These are phyloP conservation scores for Pseudogymnoascus sp. DNA, from an alignment of 2,329 filamentous ascomycete genomes.

Conservation along the genomic window DNA sequence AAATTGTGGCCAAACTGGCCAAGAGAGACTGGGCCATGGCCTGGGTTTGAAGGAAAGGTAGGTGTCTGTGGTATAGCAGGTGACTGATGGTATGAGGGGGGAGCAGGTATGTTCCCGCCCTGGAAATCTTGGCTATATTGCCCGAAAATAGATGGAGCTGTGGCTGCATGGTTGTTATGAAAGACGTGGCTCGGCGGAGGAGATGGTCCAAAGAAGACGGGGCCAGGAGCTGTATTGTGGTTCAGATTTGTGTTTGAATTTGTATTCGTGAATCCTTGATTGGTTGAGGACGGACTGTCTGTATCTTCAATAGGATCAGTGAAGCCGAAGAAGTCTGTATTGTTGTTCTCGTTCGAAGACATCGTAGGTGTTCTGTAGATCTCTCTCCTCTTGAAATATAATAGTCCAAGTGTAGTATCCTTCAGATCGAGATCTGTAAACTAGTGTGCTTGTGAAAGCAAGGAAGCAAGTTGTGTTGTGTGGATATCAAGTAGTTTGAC, in stretches of 20 bases:
- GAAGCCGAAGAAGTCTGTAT: conserved; percentile 3
- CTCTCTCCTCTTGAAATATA: neutral
- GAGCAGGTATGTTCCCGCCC: neutral
- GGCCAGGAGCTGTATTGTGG: neutral
- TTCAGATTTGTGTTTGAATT: neutral
- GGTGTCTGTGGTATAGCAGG: neutral
- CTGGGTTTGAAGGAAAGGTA: neutral
- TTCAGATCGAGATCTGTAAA: neutral
- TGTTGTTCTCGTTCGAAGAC: neutral
- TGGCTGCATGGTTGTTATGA: neutral
- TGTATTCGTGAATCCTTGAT: neutral
- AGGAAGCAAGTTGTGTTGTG: neutral
- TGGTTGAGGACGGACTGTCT: neutral
- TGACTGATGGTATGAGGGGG: neutral
- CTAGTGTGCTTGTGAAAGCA: neutral
- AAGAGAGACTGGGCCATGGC: neutral
- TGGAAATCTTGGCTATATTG: neutral
- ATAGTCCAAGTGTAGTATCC: neutral
- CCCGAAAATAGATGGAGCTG: neutral
- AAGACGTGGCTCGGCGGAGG: neutral
- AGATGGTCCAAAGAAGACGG: conserved; percentile 3
- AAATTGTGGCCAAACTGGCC: neutral
- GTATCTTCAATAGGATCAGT: neutral
- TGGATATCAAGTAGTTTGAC: neutral
- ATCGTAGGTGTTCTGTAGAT: neutral